Percentiles rank a stretch among this genome's conserved stretches.
Conservation (phyloP, 1,284 basidiomycete genomes). For the Austroboletus niveus region DNA sequence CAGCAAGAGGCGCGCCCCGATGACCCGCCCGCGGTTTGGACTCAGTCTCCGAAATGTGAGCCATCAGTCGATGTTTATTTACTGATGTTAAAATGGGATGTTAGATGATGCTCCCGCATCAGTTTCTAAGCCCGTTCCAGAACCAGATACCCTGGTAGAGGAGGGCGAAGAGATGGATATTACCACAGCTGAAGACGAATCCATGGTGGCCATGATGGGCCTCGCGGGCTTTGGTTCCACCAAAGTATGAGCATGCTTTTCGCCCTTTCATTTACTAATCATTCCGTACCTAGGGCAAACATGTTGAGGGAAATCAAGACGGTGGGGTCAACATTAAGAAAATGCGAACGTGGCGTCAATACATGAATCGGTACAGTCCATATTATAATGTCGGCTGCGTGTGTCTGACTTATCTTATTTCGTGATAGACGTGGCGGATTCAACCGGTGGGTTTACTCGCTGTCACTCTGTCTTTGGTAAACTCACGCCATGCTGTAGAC, state of each 20-base stretch:
- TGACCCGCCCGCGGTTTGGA: slow-evolving; percentile 17
- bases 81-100: slow-evolving; percentile 2
- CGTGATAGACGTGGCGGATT: slow-evolving; percentile 79
- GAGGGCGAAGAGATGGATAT: slow-evolving; percentile 69
- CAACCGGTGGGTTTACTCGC: slow-evolving; percentile 62
- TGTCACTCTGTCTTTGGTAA: slow-evolving; percentile 1
- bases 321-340: slow-evolving; percentile 80
- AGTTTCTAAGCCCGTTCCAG: slow-evolving; percentile 35
- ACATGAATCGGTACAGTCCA: slow-evolving; percentile 79
- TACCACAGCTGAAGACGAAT: slow-evolving; percentile 70
- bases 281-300: slow-evolving; percentile 59
- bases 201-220: slow-evolving; percentile 92
- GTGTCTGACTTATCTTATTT: slow-evolving; percentile 13
- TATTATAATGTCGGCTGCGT: background rate
- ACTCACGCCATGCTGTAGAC: slow-evolving; percentile 39
- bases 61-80: background rate
- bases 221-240: slow-evolving; percentile 86
- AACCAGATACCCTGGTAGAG: slow-evolving; percentile 44
- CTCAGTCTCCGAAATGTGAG: slow-evolving; percentile 26
- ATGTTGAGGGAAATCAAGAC: slow-evolving; percentile 79
- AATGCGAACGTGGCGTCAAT: slow-evolving; percentile 92
- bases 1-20: slow-evolving; percentile 20
- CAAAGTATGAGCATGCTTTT: slow-evolving; percentile 56
- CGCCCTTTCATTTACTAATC: background rate
- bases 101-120: slow-evolving; percentile 13